A percentile compares a stretch with the other conserved stretches of the same genome.
Evolutionary conservation across 31 red algal species (phyloP).

Genomic region (Asparagopsis taxiformis): DNA sequence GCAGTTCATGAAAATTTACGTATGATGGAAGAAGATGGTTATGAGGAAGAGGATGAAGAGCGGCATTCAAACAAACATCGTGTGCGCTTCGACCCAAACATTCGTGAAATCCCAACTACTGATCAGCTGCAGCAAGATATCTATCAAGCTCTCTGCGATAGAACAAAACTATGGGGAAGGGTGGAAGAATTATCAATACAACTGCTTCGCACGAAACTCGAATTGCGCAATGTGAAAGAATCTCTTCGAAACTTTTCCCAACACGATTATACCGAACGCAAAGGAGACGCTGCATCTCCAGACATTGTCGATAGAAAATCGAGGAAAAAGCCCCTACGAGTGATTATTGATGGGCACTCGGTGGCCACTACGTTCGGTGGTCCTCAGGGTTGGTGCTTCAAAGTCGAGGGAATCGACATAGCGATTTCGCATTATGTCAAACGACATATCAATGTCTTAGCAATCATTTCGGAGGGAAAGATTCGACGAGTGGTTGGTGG

Average conservation of each 20-base stretch:
- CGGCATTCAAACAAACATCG: background rate
- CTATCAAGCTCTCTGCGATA: constrained; percentile 6
- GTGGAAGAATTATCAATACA: constrained; percentile 11
- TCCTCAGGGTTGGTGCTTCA: constrained; percentile 15
- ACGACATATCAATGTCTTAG: constrained; percentile 14
- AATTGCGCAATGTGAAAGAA: constrained; percentile 8
- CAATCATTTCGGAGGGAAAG: constrained; percentile 14
- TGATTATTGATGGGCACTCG: constrained; percentile 27
- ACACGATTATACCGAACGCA: constrained; percentile 1
- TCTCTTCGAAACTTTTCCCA: background rate
- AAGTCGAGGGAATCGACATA: constrained; percentile 15
- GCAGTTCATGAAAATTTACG: no score
- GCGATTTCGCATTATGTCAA: constrained; percentile 14
- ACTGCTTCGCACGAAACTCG: constrained; percentile 8
- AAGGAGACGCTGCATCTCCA: no score
- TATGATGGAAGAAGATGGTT: no score
- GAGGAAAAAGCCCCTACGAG: no score
- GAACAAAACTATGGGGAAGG: background rate
- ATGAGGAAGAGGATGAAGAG: background rate
- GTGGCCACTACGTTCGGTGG: constrained; percentile 17
- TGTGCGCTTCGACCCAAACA: background rate
- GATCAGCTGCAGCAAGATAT: constrained; percentile 4
- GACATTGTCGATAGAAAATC: no score
- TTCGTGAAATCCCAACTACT: constrained; percentile 1
- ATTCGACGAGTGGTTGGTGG: background rate